A percentile compares a stretch with the other conserved stretches of the same genome.
Evolutionary conservation across 2,329 filamentous ascomycete genomes (phyloP).

Genomic region (Aspergillus intermedius): DNA sequence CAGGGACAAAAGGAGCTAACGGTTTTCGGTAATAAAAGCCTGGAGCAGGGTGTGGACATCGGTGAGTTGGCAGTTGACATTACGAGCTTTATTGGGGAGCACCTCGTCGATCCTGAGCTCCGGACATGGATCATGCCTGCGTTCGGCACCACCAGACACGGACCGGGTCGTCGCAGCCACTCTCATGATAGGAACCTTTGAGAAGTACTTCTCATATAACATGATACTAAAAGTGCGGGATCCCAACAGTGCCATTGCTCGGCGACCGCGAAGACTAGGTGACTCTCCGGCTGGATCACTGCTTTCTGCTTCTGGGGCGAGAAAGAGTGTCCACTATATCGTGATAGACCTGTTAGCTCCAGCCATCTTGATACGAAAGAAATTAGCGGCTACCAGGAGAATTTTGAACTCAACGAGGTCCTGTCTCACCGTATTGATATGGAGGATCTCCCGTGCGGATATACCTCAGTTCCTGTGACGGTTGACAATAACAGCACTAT

Average conservation of each 20-base stretch:
- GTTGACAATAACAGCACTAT: slow-evolving; percentile 26
- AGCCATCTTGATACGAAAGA: too few species aligned
- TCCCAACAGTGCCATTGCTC: slow-evolving; percentile 48
- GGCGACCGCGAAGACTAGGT: slow-evolving; percentile 44
- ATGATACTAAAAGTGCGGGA: slow-evolving; percentile 34
- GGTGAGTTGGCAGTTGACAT: slow-evolving; percentile 31
- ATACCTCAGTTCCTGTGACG: slow-evolving; percentile 24
- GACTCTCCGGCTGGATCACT: slow-evolving; percentile 45
- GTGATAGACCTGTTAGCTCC: background rate
- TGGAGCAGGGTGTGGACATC: background rate
- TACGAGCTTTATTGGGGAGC: slow-evolving; percentile 33
- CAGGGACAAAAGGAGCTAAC: slow-evolving; percentile 37
- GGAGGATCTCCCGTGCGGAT: slow-evolving; percentile 19
- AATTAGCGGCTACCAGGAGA: too few species aligned
- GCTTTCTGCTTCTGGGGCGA: slow-evolving; percentile 42
- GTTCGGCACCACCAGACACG: slow-evolving; percentile 44
- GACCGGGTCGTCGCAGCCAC: slow-evolving; percentile 42
- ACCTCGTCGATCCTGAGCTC: slow-evolving; percentile 37
- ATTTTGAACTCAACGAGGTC: slow-evolving; percentile 8
- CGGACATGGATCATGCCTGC: slow-evolving; percentile 46
- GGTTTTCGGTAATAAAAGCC: background rate
- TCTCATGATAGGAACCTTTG: slow-evolving; percentile 47
- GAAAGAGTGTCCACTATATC: slow-evolving; percentile 23
- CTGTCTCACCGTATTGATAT: slow-evolving; percentile 18
- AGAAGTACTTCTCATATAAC: slow-evolving; percentile 44